A percentile compares a stretch with the other conserved stretches of the same genome.
phyloP scores from a whole-genome alignment of 192 early-diverging fungal genomes.

The Gaertneriomyces semiglobifer region DNA sequence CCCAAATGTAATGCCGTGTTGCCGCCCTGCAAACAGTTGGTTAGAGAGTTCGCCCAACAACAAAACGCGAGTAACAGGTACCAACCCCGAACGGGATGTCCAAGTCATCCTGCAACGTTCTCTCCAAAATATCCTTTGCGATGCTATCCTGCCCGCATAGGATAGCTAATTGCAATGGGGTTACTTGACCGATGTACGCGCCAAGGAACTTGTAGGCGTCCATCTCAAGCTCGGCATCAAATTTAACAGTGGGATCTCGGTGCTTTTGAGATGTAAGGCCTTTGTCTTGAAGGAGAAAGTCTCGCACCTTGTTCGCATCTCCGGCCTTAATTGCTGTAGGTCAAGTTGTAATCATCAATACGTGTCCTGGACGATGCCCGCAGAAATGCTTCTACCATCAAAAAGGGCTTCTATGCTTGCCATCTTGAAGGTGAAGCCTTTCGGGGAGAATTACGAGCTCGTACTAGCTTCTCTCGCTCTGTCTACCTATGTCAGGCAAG shows the following conservation, averaged over 20 bases:
- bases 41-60: neutral
- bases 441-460: no score
- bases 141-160: conserved; percentile 56
- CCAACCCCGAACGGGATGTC: conserved; percentile 62
- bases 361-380: no score
- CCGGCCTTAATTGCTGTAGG: conserved; percentile 8
- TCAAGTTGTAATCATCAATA: neutral
- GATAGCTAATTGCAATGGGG: conserved; percentile 62
- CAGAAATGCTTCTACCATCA: no score
- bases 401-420: no score
- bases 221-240: conserved; percentile 48
- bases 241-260: conserved; percentile 37
- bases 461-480: no score
- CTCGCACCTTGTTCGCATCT: conserved; percentile 25
- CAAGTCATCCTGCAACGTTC: conserved; percentile 64
- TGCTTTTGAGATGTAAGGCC: conserved; percentile 36
- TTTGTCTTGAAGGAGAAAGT: conserved; percentile 37
- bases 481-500: no score
- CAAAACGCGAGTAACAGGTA: neutral
- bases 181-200: conserved; percentile 62
- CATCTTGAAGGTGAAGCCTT: no score
- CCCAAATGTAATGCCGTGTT: conserved; percentile 71
- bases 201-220: conserved; percentile 67
- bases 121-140: conserved; percentile 67
- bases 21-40: conserved; percentile 44